Conservation (phyloP, 2,329 filamentous ascomycete genomes). For the Delphinella strobiligena region DNA sequence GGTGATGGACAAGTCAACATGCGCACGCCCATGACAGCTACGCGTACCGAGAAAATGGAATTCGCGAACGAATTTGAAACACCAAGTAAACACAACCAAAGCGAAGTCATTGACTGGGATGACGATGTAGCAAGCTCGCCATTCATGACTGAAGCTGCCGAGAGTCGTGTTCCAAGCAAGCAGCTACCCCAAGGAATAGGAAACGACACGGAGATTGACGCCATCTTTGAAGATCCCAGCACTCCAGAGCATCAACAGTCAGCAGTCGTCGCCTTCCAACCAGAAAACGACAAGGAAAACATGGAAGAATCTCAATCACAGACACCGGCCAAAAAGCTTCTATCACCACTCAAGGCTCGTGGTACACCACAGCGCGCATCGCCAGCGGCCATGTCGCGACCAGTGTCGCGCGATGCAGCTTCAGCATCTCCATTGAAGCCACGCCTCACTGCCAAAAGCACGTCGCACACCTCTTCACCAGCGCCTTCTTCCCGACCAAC, state of each 20-base stretch:
- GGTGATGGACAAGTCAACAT: slow-evolving; percentile 5
- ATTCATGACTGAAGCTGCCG: slow-evolving; percentile 33
- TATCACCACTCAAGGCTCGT: neutral
- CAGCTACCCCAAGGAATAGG: neutral
- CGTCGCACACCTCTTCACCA: slow-evolving; percentile 9
- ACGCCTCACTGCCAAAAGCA: slow-evolving; percentile 15
- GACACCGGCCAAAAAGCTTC: neutral
- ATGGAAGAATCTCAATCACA: neutral
- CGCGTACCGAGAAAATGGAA: slow-evolving; percentile 4
- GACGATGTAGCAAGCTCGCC: slow-evolving; percentile 34
- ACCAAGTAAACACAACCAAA: slow-evolving; percentile 6
- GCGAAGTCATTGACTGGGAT: slow-evolving; percentile 22
- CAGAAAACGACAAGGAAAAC: slow-evolving; percentile 5
- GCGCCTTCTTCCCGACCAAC: slow-evolving; percentile 12
- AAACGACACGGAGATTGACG: slow-evolving; percentile 5
- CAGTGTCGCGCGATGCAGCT: neutral
- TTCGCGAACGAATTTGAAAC: neutral
- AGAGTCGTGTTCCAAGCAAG: slow-evolving; percentile 20
- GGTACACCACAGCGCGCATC: neutral
- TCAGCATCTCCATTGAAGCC: slow-evolving; percentile 14
- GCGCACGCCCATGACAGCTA: slow-evolving; percentile 2
- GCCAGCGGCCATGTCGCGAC: neutral
- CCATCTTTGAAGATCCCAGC: slow-evolving; percentile 7
- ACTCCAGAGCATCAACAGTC: slow-evolving; percentile 2
- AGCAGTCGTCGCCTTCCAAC: neutral